These are phyloP conservation scores for Septoria petroselini DNA, from an alignment of 2,329 filamentous ascomycete species.

Conservation along the genomic window DNA sequence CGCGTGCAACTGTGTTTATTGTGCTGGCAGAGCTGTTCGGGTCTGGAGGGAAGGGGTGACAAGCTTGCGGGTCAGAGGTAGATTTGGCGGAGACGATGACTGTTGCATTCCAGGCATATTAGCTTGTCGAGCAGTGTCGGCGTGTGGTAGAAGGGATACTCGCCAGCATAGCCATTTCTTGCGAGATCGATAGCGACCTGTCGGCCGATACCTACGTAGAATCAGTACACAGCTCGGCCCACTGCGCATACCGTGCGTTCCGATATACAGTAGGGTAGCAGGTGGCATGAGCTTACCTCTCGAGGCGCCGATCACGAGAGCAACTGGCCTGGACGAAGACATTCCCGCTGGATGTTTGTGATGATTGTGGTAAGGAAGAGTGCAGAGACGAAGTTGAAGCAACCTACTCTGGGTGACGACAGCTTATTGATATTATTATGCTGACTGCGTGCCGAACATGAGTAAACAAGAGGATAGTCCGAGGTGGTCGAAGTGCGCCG, in stretches of 20 bases:
- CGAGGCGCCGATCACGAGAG: slow-evolving; percentile 34
- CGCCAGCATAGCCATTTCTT: slow-evolving; percentile 67
- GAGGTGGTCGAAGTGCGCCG: too few species aligned
- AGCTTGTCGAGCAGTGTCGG: neutral
- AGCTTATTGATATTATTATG: too few species aligned
- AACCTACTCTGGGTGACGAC: too few species aligned
- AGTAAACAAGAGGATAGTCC: too few species aligned
- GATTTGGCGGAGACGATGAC: slow-evolving; percentile 77
- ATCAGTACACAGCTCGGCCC: too few species aligned
- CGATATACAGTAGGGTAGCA: too few species aligned
- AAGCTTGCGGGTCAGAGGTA: slow-evolving; percentile 59
- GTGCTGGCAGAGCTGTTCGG: slow-evolving; percentile 73
- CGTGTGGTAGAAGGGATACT: slow-evolving; percentile 2
- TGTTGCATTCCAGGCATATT: slow-evolving; percentile 35
- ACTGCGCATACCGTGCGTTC: too few species aligned
- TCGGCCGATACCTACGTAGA: slow-evolving; percentile 60
- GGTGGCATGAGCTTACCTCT: slow-evolving; percentile 48
- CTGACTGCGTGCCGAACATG: too few species aligned
- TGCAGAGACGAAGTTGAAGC: neutral
- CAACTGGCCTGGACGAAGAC: slow-evolving; percentile 24
- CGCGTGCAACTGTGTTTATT: slow-evolving; percentile 73
- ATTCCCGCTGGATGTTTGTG: neutral
- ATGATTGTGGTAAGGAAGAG: neutral
- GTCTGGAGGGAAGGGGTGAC: slow-evolving; percentile 65
- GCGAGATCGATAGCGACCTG: slow-evolving; percentile 77